These are phyloP conservation scores for Bryoglossum gracile DNA, from an alignment of 495 filamentous ascomycete species.

Conservation along the genomic window DNA sequence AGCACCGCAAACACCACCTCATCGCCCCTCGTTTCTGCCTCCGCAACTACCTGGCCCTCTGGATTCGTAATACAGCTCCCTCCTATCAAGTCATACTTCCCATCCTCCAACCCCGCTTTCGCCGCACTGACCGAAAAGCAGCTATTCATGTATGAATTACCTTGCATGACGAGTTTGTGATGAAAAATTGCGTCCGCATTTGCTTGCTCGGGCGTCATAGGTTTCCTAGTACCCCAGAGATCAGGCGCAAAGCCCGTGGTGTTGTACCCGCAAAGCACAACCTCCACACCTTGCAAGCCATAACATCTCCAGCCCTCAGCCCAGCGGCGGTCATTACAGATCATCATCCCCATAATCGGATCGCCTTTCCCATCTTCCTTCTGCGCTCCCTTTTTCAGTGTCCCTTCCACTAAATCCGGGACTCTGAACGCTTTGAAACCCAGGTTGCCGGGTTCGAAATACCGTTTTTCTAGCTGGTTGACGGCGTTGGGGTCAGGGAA, in stretches of 20 bases:
- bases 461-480: conserved; percentile 45
- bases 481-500: conserved; percentile 35
- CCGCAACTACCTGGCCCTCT: conserved; percentile 41
- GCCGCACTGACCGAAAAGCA: conserved; percentile 39
- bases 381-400: conserved; percentile 14
- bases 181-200: conserved; percentile 37
- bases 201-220: conserved; percentile 34
- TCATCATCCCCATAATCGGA: conserved; percentile 44
- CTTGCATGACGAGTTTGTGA: conserved; percentile 38
- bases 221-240: conserved; percentile 34
- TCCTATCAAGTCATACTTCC: conserved; percentile 37
- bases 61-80: conserved; percentile 43
- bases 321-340: conserved; percentile 46
- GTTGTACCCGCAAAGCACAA: conserved; percentile 43
- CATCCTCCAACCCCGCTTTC: conserved; percentile 40
- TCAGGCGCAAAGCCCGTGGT: conserved; percentile 38
- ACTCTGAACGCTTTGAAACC: conserved; percentile 42
- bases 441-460: conserved; percentile 40
- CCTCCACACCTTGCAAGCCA: conserved; percentile 40
- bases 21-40: conserved; percentile 35
- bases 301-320: conserved; percentile 40
- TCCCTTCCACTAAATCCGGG: conserved; percentile 30
- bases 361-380: conserved; percentile 31
- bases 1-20: conserved; percentile 41
- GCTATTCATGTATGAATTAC: conserved; percentile 41